Percentiles rank a stretch among this genome's conserved stretches.
These are phyloP conservation scores for Oehlia diaphana DNA, from an alignment of 192 early-diverging fungal genomes.

Conservation along the genomic window DNA sequence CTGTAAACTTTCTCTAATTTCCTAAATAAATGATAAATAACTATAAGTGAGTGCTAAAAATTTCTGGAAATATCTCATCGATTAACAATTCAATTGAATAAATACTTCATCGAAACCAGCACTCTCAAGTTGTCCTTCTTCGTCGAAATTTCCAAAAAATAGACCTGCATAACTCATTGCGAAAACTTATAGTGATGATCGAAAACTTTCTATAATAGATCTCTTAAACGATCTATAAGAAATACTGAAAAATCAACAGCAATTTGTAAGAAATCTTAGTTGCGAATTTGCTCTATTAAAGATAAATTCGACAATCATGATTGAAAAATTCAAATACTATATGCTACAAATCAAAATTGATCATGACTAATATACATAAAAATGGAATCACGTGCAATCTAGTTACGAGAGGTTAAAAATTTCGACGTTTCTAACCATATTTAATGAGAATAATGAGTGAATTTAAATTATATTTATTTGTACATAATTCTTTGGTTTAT, in stretches of 20 bases:
- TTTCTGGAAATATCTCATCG: background rate
- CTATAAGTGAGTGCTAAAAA: background rate
- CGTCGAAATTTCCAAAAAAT: slow-evolving; percentile 91
- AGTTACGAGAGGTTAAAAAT: too few relatives aligned
- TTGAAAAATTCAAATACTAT: background rate
- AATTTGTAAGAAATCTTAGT: background rate
- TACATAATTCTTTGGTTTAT: too few relatives aligned
- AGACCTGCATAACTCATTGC: slow-evolving; percentile 49
- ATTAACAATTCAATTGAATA: background rate
- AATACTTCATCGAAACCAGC: slow-evolving; percentile 52
- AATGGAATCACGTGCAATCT: too few relatives aligned
- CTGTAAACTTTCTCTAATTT: slow-evolving; percentile 54
- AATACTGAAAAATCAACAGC: background rate
- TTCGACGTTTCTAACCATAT: too few relatives aligned
- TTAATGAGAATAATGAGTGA: too few relatives aligned
- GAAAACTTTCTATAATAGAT: background rate
- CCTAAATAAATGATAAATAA: slow-evolving; percentile 39
- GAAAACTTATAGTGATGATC: background rate
- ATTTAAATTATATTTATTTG: too few relatives aligned
- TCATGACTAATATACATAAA: too few relatives aligned
- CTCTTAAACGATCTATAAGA: background rate
- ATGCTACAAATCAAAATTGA: too few relatives aligned
- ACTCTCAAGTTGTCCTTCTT: slow-evolving; percentile 76
- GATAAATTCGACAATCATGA: background rate
- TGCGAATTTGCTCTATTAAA: background rate